Evolutionary conservation across 1,284 basidiomycete species (phyloP).

Genomic region (Sporisorium scitamineum): DNA sequence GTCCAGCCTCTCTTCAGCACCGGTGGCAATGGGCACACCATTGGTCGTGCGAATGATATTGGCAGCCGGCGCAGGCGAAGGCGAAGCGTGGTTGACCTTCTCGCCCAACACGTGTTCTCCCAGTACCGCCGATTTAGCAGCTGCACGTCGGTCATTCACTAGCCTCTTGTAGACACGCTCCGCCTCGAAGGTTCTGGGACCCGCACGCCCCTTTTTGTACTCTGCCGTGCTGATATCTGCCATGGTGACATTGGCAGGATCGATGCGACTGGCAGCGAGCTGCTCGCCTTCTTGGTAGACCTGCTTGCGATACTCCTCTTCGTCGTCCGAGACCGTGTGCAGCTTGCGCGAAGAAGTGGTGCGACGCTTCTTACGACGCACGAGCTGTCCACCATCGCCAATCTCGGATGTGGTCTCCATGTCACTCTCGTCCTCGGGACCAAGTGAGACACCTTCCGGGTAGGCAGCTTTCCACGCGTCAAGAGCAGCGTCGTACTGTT

Average conservation of each 20-base stretch:
- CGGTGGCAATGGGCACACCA: slow-evolving; percentile 31
- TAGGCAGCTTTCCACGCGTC: slow-evolving; percentile 37
- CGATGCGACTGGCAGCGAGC: slow-evolving; percentile 36
- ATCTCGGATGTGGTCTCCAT: slow-evolving; percentile 50
- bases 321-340: slow-evolving; percentile 57
- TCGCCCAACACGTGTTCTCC: slow-evolving; percentile 40
- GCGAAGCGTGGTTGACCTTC: slow-evolving; percentile 28
- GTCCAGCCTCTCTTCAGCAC: slow-evolving; percentile 24
- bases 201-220: slow-evolving; percentile 58
- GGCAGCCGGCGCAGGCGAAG: slow-evolving; percentile 25
- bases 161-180: slow-evolving; percentile 55
- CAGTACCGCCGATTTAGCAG: slow-evolving; percentile 32
- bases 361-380: slow-evolving; percentile 38
- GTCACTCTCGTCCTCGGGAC: slow-evolving; percentile 45
- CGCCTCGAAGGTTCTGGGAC: slow-evolving; percentile 63
- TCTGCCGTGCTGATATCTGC: slow-evolving; percentile 48
- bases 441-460: slow-evolving; percentile 38
- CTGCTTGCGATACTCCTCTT: slow-evolving; percentile 52
- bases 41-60: slow-evolving; percentile 21
- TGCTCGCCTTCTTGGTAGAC: slow-evolving; percentile 33
- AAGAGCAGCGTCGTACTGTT: slow-evolving; percentile 42
- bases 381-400: slow-evolving; percentile 31
- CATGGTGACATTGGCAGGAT: slow-evolving; percentile 44
- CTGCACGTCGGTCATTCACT: slow-evolving; percentile 47
- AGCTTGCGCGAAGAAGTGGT: slow-evolving; percentile 24